Base-by-base conservation (phyloP, 805 yeast species). In the Yueomyces sp. region DNA sequence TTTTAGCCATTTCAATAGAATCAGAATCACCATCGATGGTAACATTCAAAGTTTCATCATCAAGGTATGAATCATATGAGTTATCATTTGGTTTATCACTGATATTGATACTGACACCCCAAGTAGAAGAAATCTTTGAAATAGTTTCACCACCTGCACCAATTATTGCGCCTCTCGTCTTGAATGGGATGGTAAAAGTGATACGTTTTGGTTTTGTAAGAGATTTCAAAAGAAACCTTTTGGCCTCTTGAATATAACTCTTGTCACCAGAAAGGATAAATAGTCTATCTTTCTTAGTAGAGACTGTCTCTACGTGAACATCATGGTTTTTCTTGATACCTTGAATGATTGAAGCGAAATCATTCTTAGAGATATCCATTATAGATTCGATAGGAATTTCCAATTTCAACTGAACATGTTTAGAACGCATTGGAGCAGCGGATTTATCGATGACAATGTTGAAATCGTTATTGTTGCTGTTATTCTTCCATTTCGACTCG, bases 141-240 rank as follows among this genome's bases (percentile, higher is more conserved):
- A 88, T 74, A 48, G 71, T 81, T 52, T 72, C 74, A 59, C 97
- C 97, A 59, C 80, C 83, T 40, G 88, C 72, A 45, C 97, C 97
- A 64, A 88, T 88, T 45, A 88, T 75, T 41, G 76, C 74, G 5
- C 94, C 73, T 63, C 92, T 76, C 45, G 84, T 72, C 52, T 74
- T 76, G n/a, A 88, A 74, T 36, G 96, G 96, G 42, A 88, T 75
- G 30, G 70, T 59, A 56, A 88, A 75, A 31, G 69, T 63, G 40
- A 75, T 64, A 4, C 65, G 66, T 44, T 81, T 75, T 42, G 94
- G 94, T 59, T 79, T 81, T 37, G 94, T 79, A 56, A 90, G 70
- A 52, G 75, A 79, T 56, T 77, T 79, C 47, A 84, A 72, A 44
- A 90, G 71, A 49, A 82, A 83, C 49, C 85, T 74, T 61, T 80